These are phyloP conservation scores for Cyberlindnera mississippiensis DNA, from an alignment of 805 yeast genomes.

Conservation along the genomic window DNA sequence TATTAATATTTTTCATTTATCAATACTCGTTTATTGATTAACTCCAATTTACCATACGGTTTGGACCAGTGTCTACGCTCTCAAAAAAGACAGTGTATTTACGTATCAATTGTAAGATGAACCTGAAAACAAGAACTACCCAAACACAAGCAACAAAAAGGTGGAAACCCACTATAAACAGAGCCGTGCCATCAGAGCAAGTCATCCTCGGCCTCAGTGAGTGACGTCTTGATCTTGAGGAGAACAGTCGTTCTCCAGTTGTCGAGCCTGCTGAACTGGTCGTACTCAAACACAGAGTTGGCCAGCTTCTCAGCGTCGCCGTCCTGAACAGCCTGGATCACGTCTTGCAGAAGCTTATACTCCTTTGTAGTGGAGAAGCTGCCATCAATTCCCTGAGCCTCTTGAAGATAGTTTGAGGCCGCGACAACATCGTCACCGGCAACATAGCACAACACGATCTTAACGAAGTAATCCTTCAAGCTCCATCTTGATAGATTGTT, in stretches of 20 bases:
- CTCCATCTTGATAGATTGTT: conserved; percentile 85
- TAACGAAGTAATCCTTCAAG: conserved; percentile 85
- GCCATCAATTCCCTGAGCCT: conserved; percentile 68
- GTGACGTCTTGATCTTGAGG: conserved; percentile 72
- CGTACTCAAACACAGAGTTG: conserved; percentile 73
- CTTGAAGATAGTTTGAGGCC: conserved; percentile 66
- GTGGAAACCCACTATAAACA: background rate
- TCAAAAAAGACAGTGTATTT: background rate
- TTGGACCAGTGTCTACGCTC: too few species aligned
- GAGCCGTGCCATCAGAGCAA: conserved; percentile 17
- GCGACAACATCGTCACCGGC: conserved; percentile 86
- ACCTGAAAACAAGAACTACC: too few species aligned
- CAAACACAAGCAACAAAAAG: background rate
- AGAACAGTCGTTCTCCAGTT: conserved; percentile 85
- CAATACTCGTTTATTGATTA: too few species aligned
- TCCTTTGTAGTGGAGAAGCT: conserved; percentile 75
- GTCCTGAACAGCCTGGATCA: conserved; percentile 69
- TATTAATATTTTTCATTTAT: too few species aligned
- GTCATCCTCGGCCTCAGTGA: conserved; percentile 73
- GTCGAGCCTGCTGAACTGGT: conserved; percentile 84
- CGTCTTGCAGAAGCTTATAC: conserved; percentile 57
- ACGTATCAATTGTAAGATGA: too few species aligned
- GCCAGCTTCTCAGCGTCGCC: conserved; percentile 79
- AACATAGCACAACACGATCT: conserved; percentile 75
- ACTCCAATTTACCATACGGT: too few species aligned